Conservation (phyloP, 108 stramenopile genomes). For the Fistulifera solaris region DNA sequence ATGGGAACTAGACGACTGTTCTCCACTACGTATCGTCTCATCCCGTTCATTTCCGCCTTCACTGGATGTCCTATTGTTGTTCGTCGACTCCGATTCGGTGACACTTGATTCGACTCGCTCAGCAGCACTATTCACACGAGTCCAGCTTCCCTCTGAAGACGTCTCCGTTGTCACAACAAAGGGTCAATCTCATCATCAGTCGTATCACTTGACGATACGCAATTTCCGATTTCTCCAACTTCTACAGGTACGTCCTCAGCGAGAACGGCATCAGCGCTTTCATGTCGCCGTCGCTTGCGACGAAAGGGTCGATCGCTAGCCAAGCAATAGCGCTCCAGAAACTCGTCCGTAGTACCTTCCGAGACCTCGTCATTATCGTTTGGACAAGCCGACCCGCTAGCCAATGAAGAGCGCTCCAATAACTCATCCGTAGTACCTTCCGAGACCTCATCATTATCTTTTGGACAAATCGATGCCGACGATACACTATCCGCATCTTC, state of each 20-base stretch:
- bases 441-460: not conserved
- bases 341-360: not conserved
- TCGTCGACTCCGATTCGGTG: not conserved
- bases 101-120: not conserved
- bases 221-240: too few relatives aligned
- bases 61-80: not conserved
- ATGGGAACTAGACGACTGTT: slow-evolving; percentile 11
- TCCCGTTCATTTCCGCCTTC: too few relatives aligned
- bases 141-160: not conserved
- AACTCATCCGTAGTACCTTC: not conserved
- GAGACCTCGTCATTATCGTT: not conserved
- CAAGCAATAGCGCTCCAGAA: too few relatives aligned
- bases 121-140: not conserved
- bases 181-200: too few relatives aligned
- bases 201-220: too few relatives aligned
- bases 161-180: too few relatives aligned
- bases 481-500: not conserved
- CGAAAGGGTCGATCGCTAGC: too few relatives aligned
- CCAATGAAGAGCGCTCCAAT: too few relatives aligned
- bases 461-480: not conserved
- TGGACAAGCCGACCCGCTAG: too few relatives aligned
- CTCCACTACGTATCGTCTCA: not conserved
- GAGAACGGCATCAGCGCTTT: too few relatives aligned
- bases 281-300: too few relatives aligned
- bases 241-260: too few relatives aligned